phyloP scores from a whole-genome alignment of 2,329 filamentous ascomycete species.

The Esteya vermicola region DNA sequence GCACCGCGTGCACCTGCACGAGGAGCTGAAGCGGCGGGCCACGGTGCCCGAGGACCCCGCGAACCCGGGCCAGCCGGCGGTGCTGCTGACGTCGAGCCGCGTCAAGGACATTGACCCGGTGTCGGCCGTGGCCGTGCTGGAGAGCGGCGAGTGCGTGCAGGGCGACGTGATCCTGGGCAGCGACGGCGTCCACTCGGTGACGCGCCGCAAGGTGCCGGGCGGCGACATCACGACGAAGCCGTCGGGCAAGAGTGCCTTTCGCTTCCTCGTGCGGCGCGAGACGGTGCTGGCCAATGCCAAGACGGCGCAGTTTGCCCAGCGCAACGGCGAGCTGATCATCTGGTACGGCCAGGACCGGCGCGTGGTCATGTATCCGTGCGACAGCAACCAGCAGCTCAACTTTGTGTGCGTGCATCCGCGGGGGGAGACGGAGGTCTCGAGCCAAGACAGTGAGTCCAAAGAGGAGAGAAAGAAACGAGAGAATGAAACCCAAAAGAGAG shows the following conservation, averaged over 20 bases:
- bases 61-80: conserved; percentile 19
- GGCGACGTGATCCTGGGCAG: conserved; percentile 38
- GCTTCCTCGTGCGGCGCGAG: conserved; percentile 34
- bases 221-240: conserved; percentile 3
- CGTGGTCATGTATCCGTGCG: conserved; percentile 32
- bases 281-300: conserved; percentile 18
- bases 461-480: too few relatives aligned
- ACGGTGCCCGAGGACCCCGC: conserved; percentile 18
- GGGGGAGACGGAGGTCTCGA: conserved; percentile 19
- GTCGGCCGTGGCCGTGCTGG: conserved; percentile 24
- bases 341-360: conserved; percentile 27
- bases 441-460: conserved; percentile 16
- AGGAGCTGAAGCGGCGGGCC: conserved; percentile 32
- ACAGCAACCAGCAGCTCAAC: conserved; percentile 28
- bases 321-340: conserved; percentile 18
- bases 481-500: too few relatives aligned
- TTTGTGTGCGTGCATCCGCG: conserved; percentile 39
- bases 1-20: conserved; percentile 39
- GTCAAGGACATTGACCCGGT: conserved; percentile 27
- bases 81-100: conserved; percentile 24
- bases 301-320: conserved; percentile 18
- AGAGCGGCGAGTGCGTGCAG: conserved; percentile 23
- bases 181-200: conserved; percentile 30
- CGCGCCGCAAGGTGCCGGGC: conserved; percentile 13
- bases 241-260: conserved; percentile 41